phyloP scores from a whole-genome alignment of 108 stramenopile species.

The Nitzschia sp. region DNA sequence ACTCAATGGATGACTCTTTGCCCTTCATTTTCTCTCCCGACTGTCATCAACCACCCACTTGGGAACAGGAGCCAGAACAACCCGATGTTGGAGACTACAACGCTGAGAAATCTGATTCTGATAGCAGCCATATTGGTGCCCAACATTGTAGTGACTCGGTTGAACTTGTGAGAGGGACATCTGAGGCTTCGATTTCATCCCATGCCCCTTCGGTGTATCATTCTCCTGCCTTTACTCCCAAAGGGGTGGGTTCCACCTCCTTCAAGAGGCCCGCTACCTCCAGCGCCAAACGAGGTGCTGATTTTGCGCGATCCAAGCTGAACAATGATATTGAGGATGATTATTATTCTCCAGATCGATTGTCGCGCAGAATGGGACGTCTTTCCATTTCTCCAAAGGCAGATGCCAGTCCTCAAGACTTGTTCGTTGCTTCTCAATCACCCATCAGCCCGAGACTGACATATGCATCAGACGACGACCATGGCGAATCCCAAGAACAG shows the following conservation, averaged over 20 bases:
- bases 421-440: conserved; percentile 35
- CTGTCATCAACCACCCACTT: conserved; percentile 1
- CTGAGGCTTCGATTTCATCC: conserved; percentile 5
- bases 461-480: conserved; percentile 15
- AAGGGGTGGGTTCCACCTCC: background rate
- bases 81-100: background rate
- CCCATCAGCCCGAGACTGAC: conserved; percentile 35
- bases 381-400: conserved; percentile 19
- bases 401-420: conserved; percentile 7
- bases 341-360: background rate
- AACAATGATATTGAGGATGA: conserved; percentile 6
- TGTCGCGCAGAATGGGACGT: conserved; percentile 17
- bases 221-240: conserved; percentile 9
- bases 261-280: conserved; percentile 31
- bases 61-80: background rate
- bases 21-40: conserved; percentile 20
- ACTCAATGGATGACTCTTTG: conserved; percentile 13
- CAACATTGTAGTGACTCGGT: conserved; percentile 20
- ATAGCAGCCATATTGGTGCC: background rate
- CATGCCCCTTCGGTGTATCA: conserved; percentile 1
- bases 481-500: background rate
- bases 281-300: conserved; percentile 43
- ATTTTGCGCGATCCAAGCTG: conserved; percentile 17
- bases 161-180: conserved; percentile 20
- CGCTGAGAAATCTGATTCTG: background rate